These are phyloP conservation scores for Trypanosoma cruzi DNA, from an alignment of 208 protist genomes.

Conservation along the genomic window DNA sequence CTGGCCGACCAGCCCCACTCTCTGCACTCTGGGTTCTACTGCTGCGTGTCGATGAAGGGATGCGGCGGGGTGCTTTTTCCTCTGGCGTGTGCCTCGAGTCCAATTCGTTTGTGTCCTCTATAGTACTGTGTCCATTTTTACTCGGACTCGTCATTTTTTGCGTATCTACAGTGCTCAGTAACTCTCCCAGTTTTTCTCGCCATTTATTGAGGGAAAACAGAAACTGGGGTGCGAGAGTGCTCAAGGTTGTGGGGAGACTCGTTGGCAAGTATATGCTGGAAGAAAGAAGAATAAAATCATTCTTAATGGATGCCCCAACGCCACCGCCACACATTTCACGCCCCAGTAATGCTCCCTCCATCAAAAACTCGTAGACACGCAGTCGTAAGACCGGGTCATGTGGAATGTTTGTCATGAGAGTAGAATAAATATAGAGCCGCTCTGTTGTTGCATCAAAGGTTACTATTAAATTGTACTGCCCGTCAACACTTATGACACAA, in stretches of 20 bases:
- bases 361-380: constrained; percentile 66
- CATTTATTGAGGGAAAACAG: constrained; percentile 68
- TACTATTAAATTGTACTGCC: constrained; percentile 65
- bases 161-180: constrained; percentile 26
- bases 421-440: constrained; percentile 74
- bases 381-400: constrained; percentile 35
- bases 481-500: constrained; percentile 68
- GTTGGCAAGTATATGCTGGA: constrained; percentile 75
- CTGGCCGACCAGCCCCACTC: constrained; percentile 20
- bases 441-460: constrained; percentile 73
- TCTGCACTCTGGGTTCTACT: neutral
- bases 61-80: constrained; percentile 6
- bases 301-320: constrained; percentile 62
- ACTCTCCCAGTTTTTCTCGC: constrained; percentile 47
- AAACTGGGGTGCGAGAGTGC: constrained; percentile 60
- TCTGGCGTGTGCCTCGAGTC: neutral
- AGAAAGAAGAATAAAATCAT: constrained; percentile 75
- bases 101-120: neutral
- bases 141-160: neutral
- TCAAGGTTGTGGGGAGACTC: constrained; percentile 66
- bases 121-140: neutral
- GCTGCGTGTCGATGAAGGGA: neutral
- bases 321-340: constrained; percentile 74
- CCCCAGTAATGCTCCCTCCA: constrained; percentile 71
- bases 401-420: constrained; percentile 60